Conservation (phyloP, 1,284 basidiomycete genomes). For the Pyrrhoderma lamaoense region DNA sequence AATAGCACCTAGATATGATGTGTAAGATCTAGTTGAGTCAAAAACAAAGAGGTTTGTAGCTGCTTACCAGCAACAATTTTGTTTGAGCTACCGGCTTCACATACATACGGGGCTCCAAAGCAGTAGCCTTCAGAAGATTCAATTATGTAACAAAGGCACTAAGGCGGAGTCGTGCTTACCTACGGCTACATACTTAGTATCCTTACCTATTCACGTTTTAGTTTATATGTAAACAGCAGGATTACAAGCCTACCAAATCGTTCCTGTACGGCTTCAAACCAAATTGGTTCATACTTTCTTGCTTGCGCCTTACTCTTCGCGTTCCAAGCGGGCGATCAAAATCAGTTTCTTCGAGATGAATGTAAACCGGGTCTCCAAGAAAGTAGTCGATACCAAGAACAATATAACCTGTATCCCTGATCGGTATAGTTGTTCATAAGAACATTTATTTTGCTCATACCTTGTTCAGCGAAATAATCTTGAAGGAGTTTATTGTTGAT, state of each 20-base stretch:
- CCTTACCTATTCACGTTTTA: neutral
- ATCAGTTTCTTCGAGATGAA: constrained; percentile 31
- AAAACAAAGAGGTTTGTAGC: neutral
- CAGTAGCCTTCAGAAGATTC: constrained; percentile 38
- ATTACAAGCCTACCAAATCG: constrained; percentile 31
- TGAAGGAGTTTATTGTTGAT: constrained; percentile 45
- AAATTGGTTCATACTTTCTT: constrained; percentile 34
- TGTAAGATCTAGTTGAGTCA: neutral
- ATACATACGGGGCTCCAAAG: constrained; percentile 47
- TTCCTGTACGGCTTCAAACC: constrained; percentile 42
- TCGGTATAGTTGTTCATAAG: neutral
- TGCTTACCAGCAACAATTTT: constrained; percentile 42
- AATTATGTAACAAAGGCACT: neutral
- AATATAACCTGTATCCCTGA: constrained; percentile 34
- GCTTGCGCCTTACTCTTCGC: constrained; percentile 30
- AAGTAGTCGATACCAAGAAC: constrained; percentile 52
- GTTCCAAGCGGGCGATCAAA: constrained; percentile 39
- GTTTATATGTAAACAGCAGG: no score
- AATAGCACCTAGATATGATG: constrained; percentile 36
- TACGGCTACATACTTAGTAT: constrained; percentile 30
- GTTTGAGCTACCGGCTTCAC: constrained; percentile 37
- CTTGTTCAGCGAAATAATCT: constrained; percentile 44
- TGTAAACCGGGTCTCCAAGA: constrained; percentile 40
- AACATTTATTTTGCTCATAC: constrained; percentile 23
- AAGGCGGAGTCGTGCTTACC: constrained; percentile 25